Base-by-base conservation (phyloP, 2,329 filamentous ascomycete species). In the Passalora sequoiae region DNA sequence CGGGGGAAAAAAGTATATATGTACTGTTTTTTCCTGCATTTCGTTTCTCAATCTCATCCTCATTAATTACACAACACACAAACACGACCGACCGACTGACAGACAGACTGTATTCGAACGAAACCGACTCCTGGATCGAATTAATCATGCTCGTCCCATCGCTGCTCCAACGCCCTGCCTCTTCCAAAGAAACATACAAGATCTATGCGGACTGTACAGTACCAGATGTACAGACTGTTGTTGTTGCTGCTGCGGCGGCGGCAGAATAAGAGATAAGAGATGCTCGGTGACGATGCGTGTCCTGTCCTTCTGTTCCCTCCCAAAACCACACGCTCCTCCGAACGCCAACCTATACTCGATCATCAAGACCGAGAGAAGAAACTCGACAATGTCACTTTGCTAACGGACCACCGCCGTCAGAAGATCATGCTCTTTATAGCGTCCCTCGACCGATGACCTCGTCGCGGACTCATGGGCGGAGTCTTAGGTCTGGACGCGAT, bases 381-480 rank as follows among this genome's bases (percentile, higher is more conserved):
- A 19, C 15, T 19, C 15, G 13, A 19, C 30, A 19, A 17, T 17
- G 20, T 9, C 16, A 33, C 3, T n/a, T n/a, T n/a, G n/a, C n/a
- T n/a, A n/a, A 53, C 38, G 10, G 12, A 27, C 21, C 31, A 13
- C 19, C n/a, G 17, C 31, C 16, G n/a, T 35, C 33, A 64, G 44
- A 61, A 65, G 50, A 66, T 65, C 63, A 65, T 65, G 50, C 62
- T 65, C 58, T 64, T 64, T 13, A 65, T 62, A 12, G 61, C 60
- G 43, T 62, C 56, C 29, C 63, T 47, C 20, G 49, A 50, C 43
- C 61, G 52, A 44, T 60, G 57, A 3, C 55, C 61, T 6, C 51
- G 50, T 29, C 61, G 39, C 21, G 55, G 46, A 21, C 49, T 56
- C 53, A 64, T 60, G 2, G 60, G 61, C 35, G 63, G 63, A 31